These are phyloP conservation scores for Calonectria pseudoturangicola DNA, from an alignment of 2,329 filamentous ascomycete genomes.

Conservation along the genomic window DNA sequence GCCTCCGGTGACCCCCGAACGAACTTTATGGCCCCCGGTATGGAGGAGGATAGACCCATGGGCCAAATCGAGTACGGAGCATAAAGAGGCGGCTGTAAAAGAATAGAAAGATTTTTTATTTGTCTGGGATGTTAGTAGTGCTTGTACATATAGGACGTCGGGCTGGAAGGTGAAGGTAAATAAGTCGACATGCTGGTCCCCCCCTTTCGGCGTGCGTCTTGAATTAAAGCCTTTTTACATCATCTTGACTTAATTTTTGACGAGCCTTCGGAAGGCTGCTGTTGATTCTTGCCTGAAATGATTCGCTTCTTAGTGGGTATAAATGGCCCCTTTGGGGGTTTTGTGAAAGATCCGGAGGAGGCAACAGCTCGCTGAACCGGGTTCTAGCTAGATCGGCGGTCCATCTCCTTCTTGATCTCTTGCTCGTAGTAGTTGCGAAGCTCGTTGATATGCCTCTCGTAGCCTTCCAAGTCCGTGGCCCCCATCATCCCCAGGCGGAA, in stretches of 20 bases:
- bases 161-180: conserved; percentile 56
- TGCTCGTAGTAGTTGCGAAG: conserved; percentile 45
- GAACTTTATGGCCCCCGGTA: conserved; percentile 85
- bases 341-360: not conserved
- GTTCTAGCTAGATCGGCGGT: conserved; percentile 47
- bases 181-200: conserved; percentile 55
- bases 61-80: conserved; percentile 76
- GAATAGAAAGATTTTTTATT: conserved; percentile 60
- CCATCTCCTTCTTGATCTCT: conserved; percentile 50
- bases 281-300: conserved; percentile 43
- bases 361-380: conserved; percentile 30
- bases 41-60: conserved; percentile 77
- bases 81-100: conserved; percentile 63
- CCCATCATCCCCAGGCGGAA: conserved; percentile 49
- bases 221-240: conserved; percentile 41
- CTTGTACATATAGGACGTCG: conserved; percentile 64
- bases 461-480: conserved; percentile 47
- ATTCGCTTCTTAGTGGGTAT: conserved; percentile 38
- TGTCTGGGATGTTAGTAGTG: conserved; percentile 56
- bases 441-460: conserved; percentile 50
- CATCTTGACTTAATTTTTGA: conserved; percentile 16
- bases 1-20: conserved; percentile 85
- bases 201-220: conserved; percentile 47
- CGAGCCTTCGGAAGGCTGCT: not conserved
- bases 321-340: not conserved